These are phyloP conservation scores for Cylindrotheca closterium DNA, from an alignment of 108 stramenopile species.

Conservation along the genomic window DNA sequence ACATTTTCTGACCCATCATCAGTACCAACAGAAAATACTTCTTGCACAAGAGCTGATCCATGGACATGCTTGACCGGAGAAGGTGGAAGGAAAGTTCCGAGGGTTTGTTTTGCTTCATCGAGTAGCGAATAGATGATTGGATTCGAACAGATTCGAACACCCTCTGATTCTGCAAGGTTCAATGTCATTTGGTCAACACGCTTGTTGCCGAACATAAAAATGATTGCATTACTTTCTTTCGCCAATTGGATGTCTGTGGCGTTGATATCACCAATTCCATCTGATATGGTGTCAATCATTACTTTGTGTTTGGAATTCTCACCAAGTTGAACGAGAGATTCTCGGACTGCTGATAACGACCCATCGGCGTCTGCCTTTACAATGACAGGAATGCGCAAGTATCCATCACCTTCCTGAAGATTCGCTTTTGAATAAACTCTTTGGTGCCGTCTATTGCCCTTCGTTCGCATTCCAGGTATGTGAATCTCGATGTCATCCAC, in stretches of 20 bases:
- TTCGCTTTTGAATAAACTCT: slow-evolving; percentile 25
- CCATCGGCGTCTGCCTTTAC: slow-evolving; percentile 87
- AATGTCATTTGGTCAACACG: slow-evolving; percentile 49
- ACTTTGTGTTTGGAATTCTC: slow-evolving; percentile 60
- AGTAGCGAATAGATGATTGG: slow-evolving; percentile 80
- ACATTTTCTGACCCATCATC: slow-evolving; percentile 52
- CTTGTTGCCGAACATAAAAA: slow-evolving; percentile 73
- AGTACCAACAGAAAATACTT: slow-evolving; percentile 70
- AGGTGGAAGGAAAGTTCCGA: slow-evolving; percentile 56
- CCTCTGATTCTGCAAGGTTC: slow-evolving; percentile 52
- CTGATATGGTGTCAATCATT: slow-evolving; percentile 68
- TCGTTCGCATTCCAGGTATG: slow-evolving; percentile 33
- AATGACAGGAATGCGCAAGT: slow-evolving; percentile 76
- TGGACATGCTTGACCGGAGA: slow-evolving; percentile 53
- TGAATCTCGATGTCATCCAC: slow-evolving; percentile 38
- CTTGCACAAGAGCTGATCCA: slow-evolving; percentile 66
- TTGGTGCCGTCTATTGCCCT: slow-evolving; percentile 20
- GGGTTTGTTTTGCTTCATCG: slow-evolving; percentile 74
- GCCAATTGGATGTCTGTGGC: slow-evolving; percentile 75
- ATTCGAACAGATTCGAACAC: slow-evolving; percentile 53
- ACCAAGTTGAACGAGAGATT: slow-evolving; percentile 61
- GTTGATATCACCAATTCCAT: slow-evolving; percentile 69
- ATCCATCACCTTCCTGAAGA: slow-evolving; percentile 34
- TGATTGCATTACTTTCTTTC: slow-evolving; percentile 74
- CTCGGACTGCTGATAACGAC: slow-evolving; percentile 70